These are phyloP conservation scores for Microcera coccophila DNA, from an alignment of 2,329 filamentous ascomycete genomes.

Conservation along the genomic window DNA sequence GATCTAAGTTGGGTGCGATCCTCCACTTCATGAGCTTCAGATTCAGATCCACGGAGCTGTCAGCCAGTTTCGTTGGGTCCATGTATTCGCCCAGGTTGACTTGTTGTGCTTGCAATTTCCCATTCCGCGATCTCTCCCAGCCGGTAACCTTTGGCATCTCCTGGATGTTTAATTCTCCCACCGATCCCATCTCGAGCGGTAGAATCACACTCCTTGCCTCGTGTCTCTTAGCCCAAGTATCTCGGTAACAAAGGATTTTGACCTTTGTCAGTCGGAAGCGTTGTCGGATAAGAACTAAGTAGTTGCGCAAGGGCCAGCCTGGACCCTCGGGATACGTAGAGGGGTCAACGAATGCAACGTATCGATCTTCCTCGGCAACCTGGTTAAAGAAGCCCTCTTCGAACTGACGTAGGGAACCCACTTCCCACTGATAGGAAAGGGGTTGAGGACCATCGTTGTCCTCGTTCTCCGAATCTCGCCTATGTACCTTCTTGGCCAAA, in stretches of 20 bases:
- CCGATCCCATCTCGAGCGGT: conserved; percentile 54
- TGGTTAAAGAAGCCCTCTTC: conserved; percentile 84
- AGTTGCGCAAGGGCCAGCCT: conserved; percentile 88
- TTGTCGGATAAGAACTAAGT: conserved; percentile 78
- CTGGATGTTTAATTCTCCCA: conserved; percentile 40
- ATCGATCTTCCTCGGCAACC: conserved; percentile 68
- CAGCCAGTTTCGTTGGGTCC: conserved; percentile 81
- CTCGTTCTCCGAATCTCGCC: conserved; percentile 42
- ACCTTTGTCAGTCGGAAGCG: conserved; percentile 73
- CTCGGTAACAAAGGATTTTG: conserved; percentile 86
- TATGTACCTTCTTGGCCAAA: conserved; percentile 71
- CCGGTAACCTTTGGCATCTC: conserved; percentile 86
- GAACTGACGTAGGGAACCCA: conserved; percentile 71
- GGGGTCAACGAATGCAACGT: conserved; percentile 84
- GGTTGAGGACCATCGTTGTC: conserved; percentile 43
- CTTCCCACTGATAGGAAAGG: conserved; percentile 69
- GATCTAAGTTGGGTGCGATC: conserved; percentile 80
- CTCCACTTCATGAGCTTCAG: conserved; percentile 99
- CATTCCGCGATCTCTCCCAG: conserved; percentile 81
- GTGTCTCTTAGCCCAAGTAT: conserved; percentile 72
- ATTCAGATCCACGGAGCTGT: conserved; percentile 93
- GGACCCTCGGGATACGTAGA: conserved; percentile 86
- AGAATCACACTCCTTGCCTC: conserved; percentile 79
- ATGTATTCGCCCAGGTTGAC: conserved; percentile 89
- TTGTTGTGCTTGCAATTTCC: conserved; percentile 72